A percentile compares a stretch with the other conserved stretches of the same genome.
Conservation (phyloP, 1,139 yeast genomes). For the Diutina neorugosa region DNA sequence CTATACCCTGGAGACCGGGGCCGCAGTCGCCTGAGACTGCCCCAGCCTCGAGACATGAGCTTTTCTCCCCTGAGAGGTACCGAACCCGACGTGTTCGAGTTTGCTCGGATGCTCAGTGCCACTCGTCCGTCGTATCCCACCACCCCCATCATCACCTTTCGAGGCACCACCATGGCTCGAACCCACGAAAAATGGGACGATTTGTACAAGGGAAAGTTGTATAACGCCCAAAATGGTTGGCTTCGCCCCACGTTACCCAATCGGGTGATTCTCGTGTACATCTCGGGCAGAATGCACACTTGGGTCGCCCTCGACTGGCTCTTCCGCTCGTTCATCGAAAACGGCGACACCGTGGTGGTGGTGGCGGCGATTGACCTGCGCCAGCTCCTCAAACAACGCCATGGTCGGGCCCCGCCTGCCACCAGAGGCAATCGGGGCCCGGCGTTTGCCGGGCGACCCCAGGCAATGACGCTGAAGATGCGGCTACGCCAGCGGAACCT, state of each 20-base stretch:
- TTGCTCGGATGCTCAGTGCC: slow-evolving; percentile 6
- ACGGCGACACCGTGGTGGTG: slow-evolving; percentile 56
- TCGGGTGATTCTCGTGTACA: slow-evolving; percentile 48
- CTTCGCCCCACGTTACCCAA: slow-evolving; percentile 32
- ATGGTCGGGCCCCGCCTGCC: too few relatives aligned
- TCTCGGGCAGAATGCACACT: slow-evolving; percentile 61
- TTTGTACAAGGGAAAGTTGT: slow-evolving; percentile 21
- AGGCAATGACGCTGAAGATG: slow-evolving; percentile 21
- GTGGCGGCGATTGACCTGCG: slow-evolving; percentile 25
- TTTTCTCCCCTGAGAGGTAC: slow-evolving; percentile 8
- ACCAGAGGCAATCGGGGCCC: neutral
- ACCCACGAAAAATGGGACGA: slow-evolving; percentile 31
- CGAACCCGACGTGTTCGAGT: slow-evolving; percentile 8
- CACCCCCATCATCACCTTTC: slow-evolving; percentile 36
- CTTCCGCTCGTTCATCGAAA: slow-evolving; percentile 34
- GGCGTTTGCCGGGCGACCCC: slow-evolving; percentile 10
- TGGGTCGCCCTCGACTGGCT: slow-evolving; percentile 76
- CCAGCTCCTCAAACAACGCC: neutral
- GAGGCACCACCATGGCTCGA: slow-evolving; percentile 38
- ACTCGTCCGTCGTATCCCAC: slow-evolving; percentile 30
- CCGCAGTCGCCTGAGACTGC: slow-evolving; percentile 2
- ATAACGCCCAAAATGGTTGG: slow-evolving; percentile 12
- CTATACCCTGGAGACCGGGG: neutral
- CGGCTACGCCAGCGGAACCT: slow-evolving; percentile 21
- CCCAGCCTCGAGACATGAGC: slow-evolving; percentile 2